Conservation (phyloP, 176 grass and related monocot species). For the Calamus simplicifolius region DNA sequence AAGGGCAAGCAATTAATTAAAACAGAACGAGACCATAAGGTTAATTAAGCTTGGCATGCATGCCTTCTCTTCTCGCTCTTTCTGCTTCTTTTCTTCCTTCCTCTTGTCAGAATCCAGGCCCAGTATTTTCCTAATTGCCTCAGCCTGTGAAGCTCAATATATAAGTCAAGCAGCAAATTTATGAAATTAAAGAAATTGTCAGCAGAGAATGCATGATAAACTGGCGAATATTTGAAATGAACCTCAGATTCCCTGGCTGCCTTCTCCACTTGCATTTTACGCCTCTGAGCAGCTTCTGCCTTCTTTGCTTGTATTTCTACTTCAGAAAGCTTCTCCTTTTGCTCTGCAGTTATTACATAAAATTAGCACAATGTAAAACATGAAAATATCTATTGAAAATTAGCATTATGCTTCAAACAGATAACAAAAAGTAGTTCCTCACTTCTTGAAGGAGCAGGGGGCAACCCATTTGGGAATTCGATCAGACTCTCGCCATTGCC, state of each 20-base stretch:
- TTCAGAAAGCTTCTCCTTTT: conserved; percentile 80
- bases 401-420: no score
- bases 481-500: conserved; percentile 57
- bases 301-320: conserved; percentile 84
- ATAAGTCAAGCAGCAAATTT: neutral
- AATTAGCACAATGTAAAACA: neutral
- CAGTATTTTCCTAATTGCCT: conserved; percentile 75
- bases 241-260: conserved; percentile 84
- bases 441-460: conserved; percentile 89
- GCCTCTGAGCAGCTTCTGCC: conserved; percentile 84
- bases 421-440: neutral
- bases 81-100: conserved; percentile 62
- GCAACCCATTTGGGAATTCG: conserved; percentile 89
- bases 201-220: neutral
- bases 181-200: neutral
- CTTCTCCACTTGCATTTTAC: conserved; percentile 98
- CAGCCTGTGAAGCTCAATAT: conserved; percentile 29
- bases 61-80: conserved; percentile 50
- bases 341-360: conserved; percentile 37
- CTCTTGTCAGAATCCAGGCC: conserved; percentile 65
- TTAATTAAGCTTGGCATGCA: neutral
- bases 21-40: neutral
- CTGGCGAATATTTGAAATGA: neutral
- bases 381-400: no score
- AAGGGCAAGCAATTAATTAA: neutral